A percentile compares a stretch with the other conserved stretches of the same genome.
phyloP scores from a whole-genome alignment of 345 rosid species.

The Eutrema japonicum region DNA sequence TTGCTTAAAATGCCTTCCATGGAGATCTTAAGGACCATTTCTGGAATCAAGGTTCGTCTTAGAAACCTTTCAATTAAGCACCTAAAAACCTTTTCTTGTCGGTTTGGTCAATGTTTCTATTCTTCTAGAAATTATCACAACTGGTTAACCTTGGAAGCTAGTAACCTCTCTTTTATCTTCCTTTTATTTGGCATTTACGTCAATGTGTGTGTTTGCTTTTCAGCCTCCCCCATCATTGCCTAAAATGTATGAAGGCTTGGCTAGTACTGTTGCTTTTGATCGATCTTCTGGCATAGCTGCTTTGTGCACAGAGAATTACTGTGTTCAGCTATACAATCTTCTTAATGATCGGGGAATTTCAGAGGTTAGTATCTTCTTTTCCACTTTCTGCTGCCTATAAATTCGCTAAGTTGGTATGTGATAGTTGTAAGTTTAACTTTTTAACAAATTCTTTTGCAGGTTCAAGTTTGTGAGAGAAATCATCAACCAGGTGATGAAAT shows the following conservation, averaged over 20 bases:
- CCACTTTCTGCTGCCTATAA: conserved; percentile 15
- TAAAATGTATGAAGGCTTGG: conserved; percentile 51
- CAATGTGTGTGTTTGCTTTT: conserved; percentile 32
- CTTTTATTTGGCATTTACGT: conserved; percentile 24
- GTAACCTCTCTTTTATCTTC: conserved; percentile 8
- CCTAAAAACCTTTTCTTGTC: neutral
- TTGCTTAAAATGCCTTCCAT: conserved; percentile 85
- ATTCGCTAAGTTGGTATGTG: neutral
- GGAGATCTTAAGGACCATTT: conserved; percentile 80
- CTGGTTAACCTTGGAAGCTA: conserved; percentile 3
- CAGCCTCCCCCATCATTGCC: conserved; percentile 81
- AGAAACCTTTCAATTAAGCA: conserved; percentile 3
- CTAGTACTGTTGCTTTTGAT: conserved; percentile 69
- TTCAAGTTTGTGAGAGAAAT: conserved; percentile 95
- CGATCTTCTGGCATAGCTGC: conserved; percentile 74
- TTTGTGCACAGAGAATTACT: conserved; percentile 71
- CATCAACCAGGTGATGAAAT: conserved; percentile 93
- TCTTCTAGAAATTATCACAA: neutral
- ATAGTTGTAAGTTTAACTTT: neutral
- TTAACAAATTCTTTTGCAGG: conserved; percentile 49
- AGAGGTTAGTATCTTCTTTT: conserved; percentile 58
- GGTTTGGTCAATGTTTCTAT: conserved; percentile 13
- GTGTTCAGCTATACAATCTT: conserved; percentile 85
- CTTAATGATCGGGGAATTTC: conserved; percentile 78
- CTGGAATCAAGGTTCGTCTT: conserved; percentile 86